Base-by-base conservation (phyloP, 306 rosid species). In the Acmispon strigosus region DNA sequence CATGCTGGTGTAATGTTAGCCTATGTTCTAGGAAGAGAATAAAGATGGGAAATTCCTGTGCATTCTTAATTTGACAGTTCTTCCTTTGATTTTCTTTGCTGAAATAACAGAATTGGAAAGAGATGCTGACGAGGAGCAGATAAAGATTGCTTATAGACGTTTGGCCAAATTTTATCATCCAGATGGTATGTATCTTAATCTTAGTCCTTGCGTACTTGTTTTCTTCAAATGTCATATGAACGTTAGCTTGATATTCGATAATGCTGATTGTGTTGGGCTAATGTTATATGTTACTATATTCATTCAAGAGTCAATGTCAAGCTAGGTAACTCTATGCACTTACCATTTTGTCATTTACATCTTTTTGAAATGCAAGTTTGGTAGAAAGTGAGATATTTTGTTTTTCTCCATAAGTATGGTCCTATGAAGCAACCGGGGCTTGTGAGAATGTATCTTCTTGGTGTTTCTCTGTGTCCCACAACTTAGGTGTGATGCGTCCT, bases 161-260 rank as follows among this genome's bases (percentile, higher is more conserved):
- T 82, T 94, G 89, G 98, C 97, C 60, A 94, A 94, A 74, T 90
- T 76, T 79, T 94, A 90, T 83, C 98, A 94, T 83, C 98, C 98
- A 10, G 98, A 94, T 84, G 98, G 98, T 94, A 74, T 79, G 90
- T 47, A 20, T 79, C 49, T 76, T 65, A 45, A 41, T 61, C 59
- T 75, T 61, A 45, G 24, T n/a, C n/a, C n/a, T n/a, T n/a, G n/a
- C n/a, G 8, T 44, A 65, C 59, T 57, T 62, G 49, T 51, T 66
- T 37, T 13, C 39, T 45, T 74, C 0, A 37, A 53, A 53, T 36
- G 36, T 75, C 24, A 42, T 62, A 27, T 47, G 65, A 48, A 64
- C 27, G 27, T 56, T 49, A 58, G 44, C 20, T 65, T 52, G 20
- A n/a, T 47, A 14, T n/a, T 39, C 12, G 11, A 8, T 43, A 15